phyloP scores from a whole-genome alignment of 1,284 basidiomycete species.

The Rhodotorula sp. region DNA sequence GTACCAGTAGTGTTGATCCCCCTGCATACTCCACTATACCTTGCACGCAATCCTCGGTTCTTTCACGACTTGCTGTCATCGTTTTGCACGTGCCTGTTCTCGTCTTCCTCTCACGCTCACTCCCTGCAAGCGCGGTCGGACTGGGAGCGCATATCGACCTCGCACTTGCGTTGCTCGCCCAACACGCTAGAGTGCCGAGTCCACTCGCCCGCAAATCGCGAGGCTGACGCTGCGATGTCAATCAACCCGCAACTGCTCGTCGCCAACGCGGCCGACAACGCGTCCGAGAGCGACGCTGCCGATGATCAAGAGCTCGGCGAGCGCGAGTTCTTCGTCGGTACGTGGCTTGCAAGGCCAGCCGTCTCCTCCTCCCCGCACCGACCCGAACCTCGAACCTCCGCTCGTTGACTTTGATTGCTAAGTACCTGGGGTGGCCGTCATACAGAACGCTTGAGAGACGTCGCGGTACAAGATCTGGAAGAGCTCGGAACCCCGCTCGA shows the following conservation, averaged over 20 bases:
- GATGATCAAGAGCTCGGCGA: neutral
- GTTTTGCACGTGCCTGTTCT: too few relatives aligned
- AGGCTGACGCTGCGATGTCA: neutral
- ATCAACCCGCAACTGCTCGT: constrained; percentile 6
- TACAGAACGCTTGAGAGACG: neutral
- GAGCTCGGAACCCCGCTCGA: neutral
- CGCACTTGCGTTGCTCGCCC: too few relatives aligned
- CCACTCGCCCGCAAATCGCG: neutral
- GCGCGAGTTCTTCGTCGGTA: constrained; percentile 2
- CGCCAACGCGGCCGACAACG: too few relatives aligned
- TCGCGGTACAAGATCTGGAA: neutral
- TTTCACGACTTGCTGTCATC: too few relatives aligned
- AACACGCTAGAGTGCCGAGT: neutral
- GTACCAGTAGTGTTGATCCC: too few relatives aligned
- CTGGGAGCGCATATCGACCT: too few relatives aligned
- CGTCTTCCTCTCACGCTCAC: too few relatives aligned
- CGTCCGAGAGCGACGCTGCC: neutral
- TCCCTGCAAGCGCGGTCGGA: too few relatives aligned
- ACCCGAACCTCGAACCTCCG: neutral
- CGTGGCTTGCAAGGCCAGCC: neutral
- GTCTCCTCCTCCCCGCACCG: neutral
- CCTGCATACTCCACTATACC: too few relatives aligned
- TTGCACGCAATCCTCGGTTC: too few relatives aligned
- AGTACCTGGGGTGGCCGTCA: neutral
- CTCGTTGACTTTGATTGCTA: neutral